phyloP scores from a whole-genome alignment of 139 green algal species.

The Micractinium conductrix region DNA sequence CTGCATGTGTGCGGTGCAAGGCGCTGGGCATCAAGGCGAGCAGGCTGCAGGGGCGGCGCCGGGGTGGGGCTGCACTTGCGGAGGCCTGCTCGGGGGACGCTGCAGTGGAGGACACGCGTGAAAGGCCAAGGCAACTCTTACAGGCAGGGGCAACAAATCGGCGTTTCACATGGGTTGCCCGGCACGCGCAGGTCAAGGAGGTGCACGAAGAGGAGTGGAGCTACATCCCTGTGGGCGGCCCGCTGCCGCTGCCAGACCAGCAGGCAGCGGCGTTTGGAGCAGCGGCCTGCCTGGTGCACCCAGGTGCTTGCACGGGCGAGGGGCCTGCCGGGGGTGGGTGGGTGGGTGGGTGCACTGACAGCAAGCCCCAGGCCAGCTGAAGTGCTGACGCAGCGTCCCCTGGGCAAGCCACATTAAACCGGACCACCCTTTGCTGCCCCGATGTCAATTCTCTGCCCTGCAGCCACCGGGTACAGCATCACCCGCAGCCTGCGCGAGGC shows the following conservation, averaged over 20 bases:
- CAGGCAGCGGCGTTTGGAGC: slow-evolving; percentile 85
- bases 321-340: background rate
- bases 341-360: background rate
- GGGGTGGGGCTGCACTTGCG: no score
- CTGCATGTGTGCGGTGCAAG: slow-evolving; percentile 11
- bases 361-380: no score
- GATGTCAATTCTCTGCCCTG: background rate
- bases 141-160: no score
- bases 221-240: slow-evolving; percentile 92
- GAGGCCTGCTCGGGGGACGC: no score
- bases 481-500: slow-evolving; percentile 84
- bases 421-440: background rate
- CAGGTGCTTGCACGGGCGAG: slow-evolving; percentile 36
- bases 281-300: slow-evolving; percentile 95
- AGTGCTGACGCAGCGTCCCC: no score
- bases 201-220: slow-evolving; percentile 93
- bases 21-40: background rate
- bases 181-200: slow-evolving; percentile 45
- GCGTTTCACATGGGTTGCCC: background rate
- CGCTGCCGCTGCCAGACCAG: slow-evolving; percentile 71
- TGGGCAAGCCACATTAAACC: background rate
- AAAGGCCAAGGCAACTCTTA: no score
- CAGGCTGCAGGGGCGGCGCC: no score
- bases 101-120: no score
- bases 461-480: slow-evolving; percentile 91